Percentiles rank a stretch among this genome's conserved stretches.
Evolutionary conservation across 2,329 filamentous ascomycete species (phyloP).

Genomic region (Ploettnerulaceae sp.): DNA sequence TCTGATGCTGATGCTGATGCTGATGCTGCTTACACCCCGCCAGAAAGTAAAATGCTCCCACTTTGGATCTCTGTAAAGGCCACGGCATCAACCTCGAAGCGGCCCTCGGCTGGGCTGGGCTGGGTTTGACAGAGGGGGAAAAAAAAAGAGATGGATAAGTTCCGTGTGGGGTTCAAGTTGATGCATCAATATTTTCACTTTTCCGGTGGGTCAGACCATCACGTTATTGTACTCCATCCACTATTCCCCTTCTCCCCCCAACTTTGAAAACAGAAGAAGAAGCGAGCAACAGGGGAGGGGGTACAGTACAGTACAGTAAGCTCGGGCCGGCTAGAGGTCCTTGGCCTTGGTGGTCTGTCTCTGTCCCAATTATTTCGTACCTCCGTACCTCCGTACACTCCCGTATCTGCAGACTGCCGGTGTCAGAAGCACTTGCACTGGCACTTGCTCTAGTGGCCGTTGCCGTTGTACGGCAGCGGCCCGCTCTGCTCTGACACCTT

Average conservation of each 20-base stretch:
- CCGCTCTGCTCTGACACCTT: neutral
- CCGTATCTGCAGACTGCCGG: neutral
- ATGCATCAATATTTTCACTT: too few relatives aligned
- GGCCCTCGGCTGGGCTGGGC: too few relatives aligned
- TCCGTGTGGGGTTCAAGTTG: too few relatives aligned
- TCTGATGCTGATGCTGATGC: neutral
- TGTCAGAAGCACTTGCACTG: neutral
- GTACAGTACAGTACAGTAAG: neutral
- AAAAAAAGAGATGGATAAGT: too few relatives aligned
- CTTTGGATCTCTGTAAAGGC: neutral
- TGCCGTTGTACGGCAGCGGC: conserved; percentile 2
- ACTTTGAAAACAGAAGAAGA: neutral
- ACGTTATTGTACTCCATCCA: too few relatives aligned
- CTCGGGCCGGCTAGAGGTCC: conserved; percentile 7
- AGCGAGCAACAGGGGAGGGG: neutral
- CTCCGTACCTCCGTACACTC: neutral
- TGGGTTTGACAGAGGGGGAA: too few relatives aligned
- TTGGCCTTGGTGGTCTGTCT: too few relatives aligned
- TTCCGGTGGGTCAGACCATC: too few relatives aligned
- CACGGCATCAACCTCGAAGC: too few relatives aligned
- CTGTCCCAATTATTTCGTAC: too few relatives aligned
- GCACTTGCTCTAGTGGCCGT: conserved; percentile 8
- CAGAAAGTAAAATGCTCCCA: neutral
- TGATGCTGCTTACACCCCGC: neutral
- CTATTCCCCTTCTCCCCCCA: too few relatives aligned